Percentiles rank a stretch among this genome's conserved stretches.
phyloP scores from a whole-genome alignment of 2,329 filamentous ascomycete species.

The Pseudogymnoascus verrucosus region DNA sequence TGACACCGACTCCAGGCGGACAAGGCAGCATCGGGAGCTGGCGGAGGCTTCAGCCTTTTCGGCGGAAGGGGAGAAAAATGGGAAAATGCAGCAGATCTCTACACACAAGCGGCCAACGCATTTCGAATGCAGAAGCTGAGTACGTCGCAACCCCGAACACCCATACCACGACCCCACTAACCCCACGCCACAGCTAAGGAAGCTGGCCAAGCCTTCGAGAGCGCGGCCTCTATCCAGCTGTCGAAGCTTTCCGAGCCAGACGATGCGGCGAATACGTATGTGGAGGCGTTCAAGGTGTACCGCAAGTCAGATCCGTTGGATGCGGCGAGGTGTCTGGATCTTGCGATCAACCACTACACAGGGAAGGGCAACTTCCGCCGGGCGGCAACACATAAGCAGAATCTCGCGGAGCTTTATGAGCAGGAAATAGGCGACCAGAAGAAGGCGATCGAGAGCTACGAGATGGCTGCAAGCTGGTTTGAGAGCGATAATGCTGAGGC shows the following conservation, averaged over 20 bases:
- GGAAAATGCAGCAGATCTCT: constrained; percentile 80
- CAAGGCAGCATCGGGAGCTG: constrained; percentile 66
- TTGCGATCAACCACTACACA: constrained; percentile 80
- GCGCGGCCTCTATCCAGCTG: constrained; percentile 72
- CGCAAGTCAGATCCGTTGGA: constrained; percentile 75
- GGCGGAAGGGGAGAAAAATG: constrained; percentile 82
- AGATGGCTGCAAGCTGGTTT: constrained; percentile 82
- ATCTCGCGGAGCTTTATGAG: constrained; percentile 79
- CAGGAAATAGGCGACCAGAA: constrained; percentile 69
- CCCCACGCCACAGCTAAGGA: constrained; percentile 45
- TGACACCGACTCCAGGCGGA: constrained; percentile 58
- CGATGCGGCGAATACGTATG: constrained; percentile 80
- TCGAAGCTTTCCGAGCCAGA: constrained; percentile 82
- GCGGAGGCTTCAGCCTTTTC: constrained; percentile 82
- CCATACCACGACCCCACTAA: not conserved
- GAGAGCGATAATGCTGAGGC: constrained; percentile 78
- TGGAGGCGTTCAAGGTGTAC: constrained; percentile 94
- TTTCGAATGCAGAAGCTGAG: constrained; percentile 83
- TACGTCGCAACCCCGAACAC: constrained; percentile 33
- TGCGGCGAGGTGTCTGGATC: constrained; percentile 70
- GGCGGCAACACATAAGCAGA: constrained; percentile 85
- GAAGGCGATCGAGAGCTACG: constrained; percentile 73
- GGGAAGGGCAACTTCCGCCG: constrained; percentile 83
- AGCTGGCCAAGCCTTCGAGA: constrained; percentile 79
- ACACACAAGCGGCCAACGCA: constrained; percentile 81